Percentiles rank a stretch among this genome's conserved stretches.
phyloP scores from a whole-genome alignment of 352 stramenopile species.

The Pythium folliculosum region DNA sequence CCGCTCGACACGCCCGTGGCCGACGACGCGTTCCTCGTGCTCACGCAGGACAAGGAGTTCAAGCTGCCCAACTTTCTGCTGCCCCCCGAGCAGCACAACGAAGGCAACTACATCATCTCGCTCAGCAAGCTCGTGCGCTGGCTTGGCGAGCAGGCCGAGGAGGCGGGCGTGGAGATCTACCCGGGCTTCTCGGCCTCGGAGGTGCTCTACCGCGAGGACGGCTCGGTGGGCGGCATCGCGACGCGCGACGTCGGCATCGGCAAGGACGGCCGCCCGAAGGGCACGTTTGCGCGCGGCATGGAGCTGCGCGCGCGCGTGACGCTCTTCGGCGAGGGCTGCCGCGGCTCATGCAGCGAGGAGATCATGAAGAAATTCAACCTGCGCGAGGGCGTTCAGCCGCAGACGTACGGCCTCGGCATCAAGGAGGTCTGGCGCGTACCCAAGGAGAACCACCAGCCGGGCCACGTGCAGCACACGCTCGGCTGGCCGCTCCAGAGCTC shows the following conservation, averaged over 20 bases:
- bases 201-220: constrained; percentile 85
- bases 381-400: constrained; percentile 84
- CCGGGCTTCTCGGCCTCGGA: constrained; percentile 97
- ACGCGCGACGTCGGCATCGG: constrained; percentile 98
- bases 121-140: constrained; percentile 96
- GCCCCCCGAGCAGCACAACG: constrained; percentile 96
- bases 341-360: constrained; percentile 96
- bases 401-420: constrained; percentile 99
- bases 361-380: constrained; percentile 97
- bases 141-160: constrained; percentile 96
- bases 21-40: constrained; percentile 94
- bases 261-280: constrained; percentile 95
- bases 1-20: constrained; percentile 93
- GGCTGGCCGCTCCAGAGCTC: constrained; percentile 96
- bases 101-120: constrained; percentile 99
- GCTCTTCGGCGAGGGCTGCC: constrained; percentile 97
- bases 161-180: constrained; percentile 99
- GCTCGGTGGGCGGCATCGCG: constrained; percentile 92
- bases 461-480: constrained; percentile 97
- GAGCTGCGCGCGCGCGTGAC: constrained; percentile 95
- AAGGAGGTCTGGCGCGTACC: constrained; percentile 97
- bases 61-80: constrained; percentile 93
- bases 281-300: constrained; percentile 97
- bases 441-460: constrained; percentile 93
- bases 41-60: constrained; percentile 88